These are phyloP conservation scores for Cladosporium sp. DNA, from an alignment of 2,329 filamentous ascomycete genomes.

Conservation along the genomic window DNA sequence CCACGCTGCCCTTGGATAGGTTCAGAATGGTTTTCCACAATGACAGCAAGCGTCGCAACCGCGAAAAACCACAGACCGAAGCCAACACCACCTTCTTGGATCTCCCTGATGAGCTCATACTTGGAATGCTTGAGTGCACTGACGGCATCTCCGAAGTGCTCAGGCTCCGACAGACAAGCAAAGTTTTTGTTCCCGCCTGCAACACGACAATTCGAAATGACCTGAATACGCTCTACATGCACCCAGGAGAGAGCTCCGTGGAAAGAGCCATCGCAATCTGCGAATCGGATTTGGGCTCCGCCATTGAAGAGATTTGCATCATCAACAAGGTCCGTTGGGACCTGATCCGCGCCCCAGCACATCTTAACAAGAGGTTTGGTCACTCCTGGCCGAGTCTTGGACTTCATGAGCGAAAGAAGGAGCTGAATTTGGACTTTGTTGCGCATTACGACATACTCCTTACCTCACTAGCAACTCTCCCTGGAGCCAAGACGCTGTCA, in stretches of 20 bases:
- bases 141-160: constrained; percentile 4
- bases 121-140: constrained; percentile 13
- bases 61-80: background rate
- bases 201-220: constrained; percentile 9
- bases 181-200: constrained; percentile 11
- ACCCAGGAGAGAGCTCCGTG: constrained; percentile 19
- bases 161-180: constrained; percentile 6
- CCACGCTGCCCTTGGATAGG: background rate
- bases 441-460: background rate
- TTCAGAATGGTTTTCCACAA: constrained; percentile 19
- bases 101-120: constrained; percentile 22
- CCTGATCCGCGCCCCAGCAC: background rate
- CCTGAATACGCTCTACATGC: constrained; percentile 23
- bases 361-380: background rate
- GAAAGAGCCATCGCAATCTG: constrained; percentile 18
- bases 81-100: constrained; percentile 13
- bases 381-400: background rate
- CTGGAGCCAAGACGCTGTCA: background rate
- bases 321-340: constrained; percentile 13
- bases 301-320: constrained; percentile 22
- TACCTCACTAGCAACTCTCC: background rate
- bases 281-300: constrained; percentile 19
- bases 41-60: background rate
- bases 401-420: background rate
- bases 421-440: background rate